phyloP scores from a whole-genome alignment of 78 protist genomes.

The Carpediemonas membranifera region DNA sequence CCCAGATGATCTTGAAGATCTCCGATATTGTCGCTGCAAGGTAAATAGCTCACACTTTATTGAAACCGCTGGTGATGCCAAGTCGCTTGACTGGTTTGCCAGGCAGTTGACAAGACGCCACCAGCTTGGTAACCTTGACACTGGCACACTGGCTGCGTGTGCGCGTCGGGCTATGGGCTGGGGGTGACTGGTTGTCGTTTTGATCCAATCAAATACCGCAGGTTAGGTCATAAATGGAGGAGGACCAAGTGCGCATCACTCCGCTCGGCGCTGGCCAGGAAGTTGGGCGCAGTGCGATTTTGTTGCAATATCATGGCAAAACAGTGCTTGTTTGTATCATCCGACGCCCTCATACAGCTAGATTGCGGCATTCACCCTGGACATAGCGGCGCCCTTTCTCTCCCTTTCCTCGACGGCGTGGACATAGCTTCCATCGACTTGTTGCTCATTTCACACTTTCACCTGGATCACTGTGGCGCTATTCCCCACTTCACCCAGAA shows the following conservation, averaged over 20 bases:
- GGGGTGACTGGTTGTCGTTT: too few species aligned
- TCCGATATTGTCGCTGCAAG: slow-evolving; percentile 69
- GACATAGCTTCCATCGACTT: neutral
- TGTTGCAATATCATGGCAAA: neutral
- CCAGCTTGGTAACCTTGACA: too few species aligned
- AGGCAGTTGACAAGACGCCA: too few species aligned
- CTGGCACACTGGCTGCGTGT: too few species aligned
- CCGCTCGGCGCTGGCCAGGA: neutral
- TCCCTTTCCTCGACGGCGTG: neutral
- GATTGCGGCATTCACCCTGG: neutral
- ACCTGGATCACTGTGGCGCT: slow-evolving; percentile 75
- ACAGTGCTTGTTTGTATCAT: too few species aligned
- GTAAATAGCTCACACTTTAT: neutral
- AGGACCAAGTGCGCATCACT: neutral
- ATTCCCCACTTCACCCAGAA: slow-evolving; percentile 62
- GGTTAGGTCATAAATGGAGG: too few species aligned
- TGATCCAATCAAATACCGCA: too few species aligned
- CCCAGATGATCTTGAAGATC: slow-evolving; percentile 85
- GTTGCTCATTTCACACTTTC: neutral
- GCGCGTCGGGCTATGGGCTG: too few species aligned
- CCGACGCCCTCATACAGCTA: too few species aligned
- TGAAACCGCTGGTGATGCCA: too few species aligned
- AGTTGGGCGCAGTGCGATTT: neutral
- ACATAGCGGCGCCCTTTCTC: neutral
- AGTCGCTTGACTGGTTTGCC: too few species aligned